Conservation (phyloP, 1,139 yeast species). For the Lodderomyces elongisporus region DNA sequence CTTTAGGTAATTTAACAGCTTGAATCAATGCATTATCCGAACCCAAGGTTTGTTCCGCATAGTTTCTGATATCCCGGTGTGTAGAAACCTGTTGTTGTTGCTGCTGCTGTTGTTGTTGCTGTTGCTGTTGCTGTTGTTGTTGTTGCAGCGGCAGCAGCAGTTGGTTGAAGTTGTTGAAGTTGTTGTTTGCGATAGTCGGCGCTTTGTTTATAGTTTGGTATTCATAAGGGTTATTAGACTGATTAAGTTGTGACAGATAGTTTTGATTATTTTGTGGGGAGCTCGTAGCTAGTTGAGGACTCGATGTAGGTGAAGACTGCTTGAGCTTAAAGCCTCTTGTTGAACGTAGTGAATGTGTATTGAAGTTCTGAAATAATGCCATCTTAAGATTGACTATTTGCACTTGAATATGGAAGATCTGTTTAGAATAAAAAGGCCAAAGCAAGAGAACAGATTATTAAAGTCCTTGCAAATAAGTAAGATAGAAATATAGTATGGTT, state of each 20-base stretch:
- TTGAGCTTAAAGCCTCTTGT: slow-evolving; percentile 51
- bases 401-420: no score
- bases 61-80: slow-evolving; percentile 69
- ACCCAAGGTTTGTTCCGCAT: slow-evolving; percentile 93
- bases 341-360: slow-evolving; percentile 50
- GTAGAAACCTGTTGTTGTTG: slow-evolving; percentile 46
- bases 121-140: slow-evolving; percentile 19
- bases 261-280: slow-evolving; percentile 15
- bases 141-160: slow-evolving; percentile 4
- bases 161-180: no score
- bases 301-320: slow-evolving; percentile 38
- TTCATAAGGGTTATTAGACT: background rate
- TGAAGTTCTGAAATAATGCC: slow-evolving; percentile 57
- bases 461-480: no score
- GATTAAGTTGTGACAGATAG: slow-evolving; percentile 19
- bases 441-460: no score
- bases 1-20: slow-evolving; percentile 91
- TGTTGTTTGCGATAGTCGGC: no score
- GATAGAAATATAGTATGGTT: no score
- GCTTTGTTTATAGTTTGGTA: background rate
- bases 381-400: no score
- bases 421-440: no score
- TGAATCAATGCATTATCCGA: slow-evolving; percentile 86
- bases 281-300: slow-evolving; percentile 25
- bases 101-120: slow-evolving; percentile 16